Conservation (phyloP, 2,329 filamentous ascomycete genomes). For the Fusarium tricinctum region DNA sequence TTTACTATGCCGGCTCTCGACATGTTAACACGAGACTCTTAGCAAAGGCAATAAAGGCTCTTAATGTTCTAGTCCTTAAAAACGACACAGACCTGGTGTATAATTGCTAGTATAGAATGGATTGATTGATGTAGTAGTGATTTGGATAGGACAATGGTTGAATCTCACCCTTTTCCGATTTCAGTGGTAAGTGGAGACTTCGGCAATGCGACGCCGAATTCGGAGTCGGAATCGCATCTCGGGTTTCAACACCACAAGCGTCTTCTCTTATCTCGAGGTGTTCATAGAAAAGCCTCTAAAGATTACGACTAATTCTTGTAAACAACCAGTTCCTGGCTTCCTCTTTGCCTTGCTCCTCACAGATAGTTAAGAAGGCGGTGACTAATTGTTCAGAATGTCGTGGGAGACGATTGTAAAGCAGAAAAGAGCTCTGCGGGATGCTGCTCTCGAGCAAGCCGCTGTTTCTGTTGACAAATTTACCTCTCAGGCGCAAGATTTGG, state of each 20-base stretch:
- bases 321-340: rapidly evolving
- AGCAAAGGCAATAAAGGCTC: too few relatives aligned
- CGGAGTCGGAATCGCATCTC: neutral
- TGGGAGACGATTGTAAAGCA: slow-evolving; percentile 2
- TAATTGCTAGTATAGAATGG: too few relatives aligned
- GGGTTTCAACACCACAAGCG: neutral
- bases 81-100: too few relatives aligned
- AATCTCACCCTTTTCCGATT: too few relatives aligned
- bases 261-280: neutral
- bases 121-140: too few relatives aligned
- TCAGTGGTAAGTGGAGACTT: neutral
- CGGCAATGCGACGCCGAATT: neutral
- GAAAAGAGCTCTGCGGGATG: slow-evolving; percentile 3
- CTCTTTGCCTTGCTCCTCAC: too few relatives aligned
- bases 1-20: too few relatives aligned
- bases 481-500: neutral
- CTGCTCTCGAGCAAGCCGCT: neutral
- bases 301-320: neutral
- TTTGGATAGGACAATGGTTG: too few relatives aligned
- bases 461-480: neutral
- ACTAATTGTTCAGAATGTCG: neutral
- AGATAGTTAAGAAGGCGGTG: too few relatives aligned
- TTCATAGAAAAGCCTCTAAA: neutral
- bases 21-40: too few relatives aligned
- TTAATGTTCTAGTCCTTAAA: too few relatives aligned